Percentiles rank a stretch among this genome's conserved stretches.
phyloP scores from a whole-genome alignment of 805 yeast genomes.

The Candida peoriensis region DNA sequence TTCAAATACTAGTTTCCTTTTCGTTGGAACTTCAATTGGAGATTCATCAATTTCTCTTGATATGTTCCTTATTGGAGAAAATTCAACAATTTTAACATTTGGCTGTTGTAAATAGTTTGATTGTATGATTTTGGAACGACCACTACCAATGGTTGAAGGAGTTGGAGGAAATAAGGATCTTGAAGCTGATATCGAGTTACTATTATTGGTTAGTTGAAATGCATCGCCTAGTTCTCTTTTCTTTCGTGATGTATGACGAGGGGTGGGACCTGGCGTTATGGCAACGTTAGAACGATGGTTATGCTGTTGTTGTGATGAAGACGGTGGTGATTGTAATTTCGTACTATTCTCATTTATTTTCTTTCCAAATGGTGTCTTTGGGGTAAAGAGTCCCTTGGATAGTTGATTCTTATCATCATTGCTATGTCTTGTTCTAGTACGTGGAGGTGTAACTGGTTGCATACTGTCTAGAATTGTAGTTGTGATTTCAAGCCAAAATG shows the following conservation, averaged over 20 bases:
- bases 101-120: neutral
- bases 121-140: conserved; percentile 16
- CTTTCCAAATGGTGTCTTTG: conserved; percentile 21
- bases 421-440: conserved; percentile 5
- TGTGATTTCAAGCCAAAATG: too few species aligned
- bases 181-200: conserved; percentile 9
- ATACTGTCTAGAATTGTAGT: conserved; percentile 4
- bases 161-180: conserved; percentile 26
- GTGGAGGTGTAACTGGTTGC: conserved; percentile 23
- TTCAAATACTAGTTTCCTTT: conserved; percentile 18
- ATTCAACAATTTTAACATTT: conserved; percentile 2
- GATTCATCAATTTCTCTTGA: conserved; percentile 7
- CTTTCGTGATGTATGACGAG: conserved; percentile 14
- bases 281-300: too few species aligned
- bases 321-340: conserved; percentile 9
- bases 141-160: conserved; percentile 25
- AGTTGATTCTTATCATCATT: conserved; percentile 4
- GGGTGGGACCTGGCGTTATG: conserved; percentile 21
- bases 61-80: conserved; percentile 9
- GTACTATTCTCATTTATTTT: conserved; percentile 6
- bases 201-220: conserved; percentile 2
- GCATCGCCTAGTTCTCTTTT: conserved; percentile 15
- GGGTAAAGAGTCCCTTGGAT: conserved; percentile 14
- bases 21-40: conserved; percentile 15
- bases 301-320: conserved; percentile 5